Evolutionary conservation across 352 stramenopile genomes (phyloP).

Genomic region (Pythium plurisporium): DNA sequence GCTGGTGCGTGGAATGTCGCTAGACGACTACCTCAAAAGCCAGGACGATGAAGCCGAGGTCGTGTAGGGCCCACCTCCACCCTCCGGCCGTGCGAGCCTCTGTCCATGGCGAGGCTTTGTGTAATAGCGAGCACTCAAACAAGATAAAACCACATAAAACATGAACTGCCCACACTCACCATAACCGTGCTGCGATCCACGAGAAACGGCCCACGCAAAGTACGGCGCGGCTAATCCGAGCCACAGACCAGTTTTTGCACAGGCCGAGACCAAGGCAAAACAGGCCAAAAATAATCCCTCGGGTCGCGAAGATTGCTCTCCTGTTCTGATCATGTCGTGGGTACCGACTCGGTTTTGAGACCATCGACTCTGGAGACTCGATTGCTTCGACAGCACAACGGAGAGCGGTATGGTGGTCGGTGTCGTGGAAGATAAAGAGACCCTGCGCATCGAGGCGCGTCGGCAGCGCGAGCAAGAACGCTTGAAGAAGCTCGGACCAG

Average conservation of each 20-base stretch:
- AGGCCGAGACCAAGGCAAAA: too few species aligned
- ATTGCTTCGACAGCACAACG: not conserved
- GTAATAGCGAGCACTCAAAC: not conserved
- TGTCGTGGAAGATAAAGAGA: conserved; percentile 37
- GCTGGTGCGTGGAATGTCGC: conserved; percentile 72
- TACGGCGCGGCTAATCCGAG: not conserved
- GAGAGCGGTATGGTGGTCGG: conserved; percentile 4
- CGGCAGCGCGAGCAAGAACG: conserved; percentile 63
- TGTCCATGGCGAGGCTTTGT: not conserved
- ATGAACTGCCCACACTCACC: not conserved
- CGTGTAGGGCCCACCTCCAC: too few species aligned
- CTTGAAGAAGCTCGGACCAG: conserved; percentile 58
- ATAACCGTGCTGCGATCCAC: not conserved
- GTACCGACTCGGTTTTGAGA: too few species aligned
- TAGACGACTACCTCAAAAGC: conserved; percentile 72
- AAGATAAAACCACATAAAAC: not conserved
- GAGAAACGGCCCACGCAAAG: not conserved
- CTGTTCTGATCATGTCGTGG: too few species aligned
- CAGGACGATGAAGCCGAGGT: conserved; percentile 57
- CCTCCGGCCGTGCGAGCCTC: too few species aligned
- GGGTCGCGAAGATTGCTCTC: too few species aligned
- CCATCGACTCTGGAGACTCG: not conserved
- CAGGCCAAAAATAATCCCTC: too few species aligned
- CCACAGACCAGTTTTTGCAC: not conserved
- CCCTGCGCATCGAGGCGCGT: conserved; percentile 49